Evolutionary conservation across 768 basidiomycete genomes (phyloP).

Genomic region (Daedalea quercina): DNA sequence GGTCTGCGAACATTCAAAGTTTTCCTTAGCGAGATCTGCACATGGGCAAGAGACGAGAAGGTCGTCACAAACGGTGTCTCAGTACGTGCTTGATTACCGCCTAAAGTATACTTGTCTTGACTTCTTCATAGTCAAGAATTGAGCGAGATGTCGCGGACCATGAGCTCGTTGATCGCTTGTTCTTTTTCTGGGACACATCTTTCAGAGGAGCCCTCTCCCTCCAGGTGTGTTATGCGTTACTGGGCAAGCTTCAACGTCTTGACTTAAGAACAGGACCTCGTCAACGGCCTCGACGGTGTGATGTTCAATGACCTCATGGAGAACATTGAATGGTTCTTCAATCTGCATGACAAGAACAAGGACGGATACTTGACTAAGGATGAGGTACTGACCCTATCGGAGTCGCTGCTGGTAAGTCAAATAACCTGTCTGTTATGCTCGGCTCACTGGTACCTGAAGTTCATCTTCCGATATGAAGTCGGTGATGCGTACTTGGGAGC

Average conservation of each 20-base stretch:
- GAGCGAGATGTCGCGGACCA: constrained; percentile 93
- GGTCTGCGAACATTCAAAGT: constrained; percentile 78
- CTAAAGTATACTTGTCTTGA: background rate
- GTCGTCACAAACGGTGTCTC: constrained; percentile 91
- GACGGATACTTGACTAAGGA: constrained; percentile 95
- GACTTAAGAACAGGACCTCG: constrained; percentile 57
- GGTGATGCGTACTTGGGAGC: constrained; percentile 96
- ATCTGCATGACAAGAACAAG: constrained; percentile 91
- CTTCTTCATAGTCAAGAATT: constrained; percentile 58
- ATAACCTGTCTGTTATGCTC: background rate
- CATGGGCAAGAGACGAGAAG: constrained; percentile 94
- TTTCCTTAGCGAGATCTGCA: constrained; percentile 88
- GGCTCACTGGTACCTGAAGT: constrained; percentile 39
- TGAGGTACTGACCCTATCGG: constrained; percentile 91
- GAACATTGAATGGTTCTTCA: constrained; percentile 98
- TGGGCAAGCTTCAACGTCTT: background rate
- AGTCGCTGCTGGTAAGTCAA: constrained; percentile 79
- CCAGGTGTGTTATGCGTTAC: constrained; percentile 48
- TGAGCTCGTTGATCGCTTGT: constrained; percentile 89
- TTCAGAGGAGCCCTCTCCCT: constrained; percentile 81
- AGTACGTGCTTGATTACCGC: constrained; percentile 29
- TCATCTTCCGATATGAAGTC: constrained; percentile 95
- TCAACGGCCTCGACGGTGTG: constrained; percentile 82
- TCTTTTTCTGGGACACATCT: constrained; percentile 90
- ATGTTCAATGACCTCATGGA: constrained; percentile 98